Conservation (phyloP, 2,329 filamentous ascomycete genomes). For the Bimuria novae-zelandiae region DNA sequence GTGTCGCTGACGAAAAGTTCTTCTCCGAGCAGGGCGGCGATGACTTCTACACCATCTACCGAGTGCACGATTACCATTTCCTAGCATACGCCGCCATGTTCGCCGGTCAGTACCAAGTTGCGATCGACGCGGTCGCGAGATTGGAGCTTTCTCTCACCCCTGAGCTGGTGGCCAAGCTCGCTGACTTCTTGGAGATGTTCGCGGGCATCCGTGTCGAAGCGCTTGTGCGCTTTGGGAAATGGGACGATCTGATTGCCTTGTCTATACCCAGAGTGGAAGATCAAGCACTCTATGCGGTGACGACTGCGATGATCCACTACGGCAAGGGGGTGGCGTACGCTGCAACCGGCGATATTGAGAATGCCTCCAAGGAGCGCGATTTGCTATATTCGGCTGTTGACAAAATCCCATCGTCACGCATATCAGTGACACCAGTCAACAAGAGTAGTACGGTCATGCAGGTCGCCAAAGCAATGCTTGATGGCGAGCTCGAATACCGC, state of each 20-base stretch:
- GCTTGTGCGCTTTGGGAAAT: slow-evolving; percentile 72
- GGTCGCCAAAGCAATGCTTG: slow-evolving; percentile 66
- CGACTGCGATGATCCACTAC: slow-evolving; percentile 70
- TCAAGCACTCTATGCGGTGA: slow-evolving; percentile 66
- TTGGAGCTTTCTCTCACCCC: slow-evolving; percentile 66
- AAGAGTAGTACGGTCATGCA: slow-evolving; percentile 65
- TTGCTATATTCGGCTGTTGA: slow-evolving; percentile 59
- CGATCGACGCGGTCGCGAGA: slow-evolving; percentile 62
- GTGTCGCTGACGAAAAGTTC: slow-evolving; percentile 70
- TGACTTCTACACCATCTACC: slow-evolving; percentile 79
- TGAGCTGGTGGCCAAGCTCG: slow-evolving; percentile 58
- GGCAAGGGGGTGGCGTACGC: slow-evolving; percentile 70
- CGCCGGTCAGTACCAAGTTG: slow-evolving; percentile 65
- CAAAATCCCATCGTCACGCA: slow-evolving; percentile 62
- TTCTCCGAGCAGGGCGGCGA: slow-evolving; percentile 61
- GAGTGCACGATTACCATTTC: slow-evolving; percentile 76
- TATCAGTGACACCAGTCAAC: slow-evolving; percentile 68
- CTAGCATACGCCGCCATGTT: slow-evolving; percentile 80
- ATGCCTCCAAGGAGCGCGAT: slow-evolving; percentile 58
- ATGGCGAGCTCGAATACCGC: slow-evolving; percentile 75
- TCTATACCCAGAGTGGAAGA: slow-evolving; percentile 60
- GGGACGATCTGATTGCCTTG: slow-evolving; percentile 67
- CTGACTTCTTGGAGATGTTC: slow-evolving; percentile 77
- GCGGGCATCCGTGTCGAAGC: slow-evolving; percentile 70
- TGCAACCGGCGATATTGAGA: slow-evolving; percentile 58